phyloP scores from a whole-genome alignment of 1,284 basidiomycete species.

The Golubevia sp. region DNA sequence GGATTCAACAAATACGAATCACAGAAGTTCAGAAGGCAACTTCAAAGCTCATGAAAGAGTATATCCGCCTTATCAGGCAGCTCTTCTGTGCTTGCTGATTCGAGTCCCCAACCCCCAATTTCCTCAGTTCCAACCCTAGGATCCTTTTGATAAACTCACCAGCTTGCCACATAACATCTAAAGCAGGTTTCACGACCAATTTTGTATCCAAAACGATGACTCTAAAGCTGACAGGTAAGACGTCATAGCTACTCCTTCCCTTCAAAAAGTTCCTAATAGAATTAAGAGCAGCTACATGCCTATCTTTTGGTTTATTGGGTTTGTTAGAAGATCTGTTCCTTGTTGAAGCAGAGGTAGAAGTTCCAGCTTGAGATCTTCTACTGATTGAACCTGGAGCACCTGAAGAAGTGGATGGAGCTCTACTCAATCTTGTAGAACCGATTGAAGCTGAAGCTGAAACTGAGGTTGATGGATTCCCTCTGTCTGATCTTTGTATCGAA shows the following conservation, averaged over 20 bases:
- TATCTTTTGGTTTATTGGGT: constrained; percentile 8
- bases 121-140: neutral
- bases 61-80: neutral
- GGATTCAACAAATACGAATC: neutral
- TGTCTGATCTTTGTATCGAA: too few relatives aligned
- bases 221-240: constrained; percentile 92
- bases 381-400: too few relatives aligned
- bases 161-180: constrained; percentile 60
- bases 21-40: neutral
- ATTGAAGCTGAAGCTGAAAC: too few relatives aligned
- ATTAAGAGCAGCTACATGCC: constrained; percentile 67
- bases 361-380: too few relatives aligned
- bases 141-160: constrained; percentile 11
- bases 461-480: too few relatives aligned
- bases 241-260: constrained; percentile 86
- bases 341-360: neutral
- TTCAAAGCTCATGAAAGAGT: neutral
- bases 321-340: neutral
- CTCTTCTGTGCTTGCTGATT: too few relatives aligned
- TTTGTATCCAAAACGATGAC: constrained; percentile 85
- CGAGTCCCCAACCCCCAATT: too few relatives aligned
- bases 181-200: constrained; percentile 52
- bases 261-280: constrained; percentile 82
- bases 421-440: too few relatives aligned
- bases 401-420: too few relatives aligned